Percentiles rank a stretch among this genome's conserved stretches.
Conservation (phyloP, 1,284 basidiomycete genomes). For the Ganoderma lingzhi region DNA sequence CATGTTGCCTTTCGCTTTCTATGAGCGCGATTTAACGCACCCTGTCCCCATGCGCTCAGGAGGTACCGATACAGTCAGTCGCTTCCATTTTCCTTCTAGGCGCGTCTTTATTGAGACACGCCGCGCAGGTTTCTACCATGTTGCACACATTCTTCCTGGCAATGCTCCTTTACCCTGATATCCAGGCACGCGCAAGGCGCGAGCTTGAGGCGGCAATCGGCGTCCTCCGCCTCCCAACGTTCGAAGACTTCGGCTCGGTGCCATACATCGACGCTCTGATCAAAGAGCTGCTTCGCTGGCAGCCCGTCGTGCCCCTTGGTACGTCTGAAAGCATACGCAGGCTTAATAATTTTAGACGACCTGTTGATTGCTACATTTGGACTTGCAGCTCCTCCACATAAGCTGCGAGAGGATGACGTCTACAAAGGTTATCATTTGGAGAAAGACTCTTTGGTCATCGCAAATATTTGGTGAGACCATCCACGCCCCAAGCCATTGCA, state of each 20-base stretch:
- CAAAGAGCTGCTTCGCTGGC: slow-evolving; percentile 45
- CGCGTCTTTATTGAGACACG: no score
- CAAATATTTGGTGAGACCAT: slow-evolving; percentile 23
- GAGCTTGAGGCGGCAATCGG: slow-evolving; percentile 43
- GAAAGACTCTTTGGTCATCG: slow-evolving; percentile 25
- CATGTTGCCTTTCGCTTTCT: background rate
- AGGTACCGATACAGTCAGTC: slow-evolving; percentile 22
- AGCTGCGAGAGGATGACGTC: slow-evolving; percentile 21
- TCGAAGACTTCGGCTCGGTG: slow-evolving; percentile 38
- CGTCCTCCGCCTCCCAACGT: slow-evolving; percentile 37
- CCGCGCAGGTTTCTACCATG: slow-evolving; percentile 17
- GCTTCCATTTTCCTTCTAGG: background rate
- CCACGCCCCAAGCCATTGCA: background rate
- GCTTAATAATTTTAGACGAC: background rate
- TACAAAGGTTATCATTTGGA: slow-evolving; percentile 22
- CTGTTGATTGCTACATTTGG: background rate
- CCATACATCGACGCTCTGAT: slow-evolving; percentile 42
- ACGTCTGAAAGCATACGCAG: background rate
- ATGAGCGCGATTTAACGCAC: background rate
- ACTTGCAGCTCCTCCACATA: slow-evolving; percentile 17
- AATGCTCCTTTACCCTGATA: slow-evolving; percentile 41
- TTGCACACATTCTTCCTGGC: slow-evolving; percentile 39
- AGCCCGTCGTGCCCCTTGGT: slow-evolving; percentile 27
- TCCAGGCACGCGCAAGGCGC: slow-evolving; percentile 38
- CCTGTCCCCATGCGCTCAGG: slow-evolving; percentile 4